Evolutionary conservation across 2,329 filamentous ascomycete species (phyloP).

Genomic region (Coniochaeta ligniaria): DNA sequence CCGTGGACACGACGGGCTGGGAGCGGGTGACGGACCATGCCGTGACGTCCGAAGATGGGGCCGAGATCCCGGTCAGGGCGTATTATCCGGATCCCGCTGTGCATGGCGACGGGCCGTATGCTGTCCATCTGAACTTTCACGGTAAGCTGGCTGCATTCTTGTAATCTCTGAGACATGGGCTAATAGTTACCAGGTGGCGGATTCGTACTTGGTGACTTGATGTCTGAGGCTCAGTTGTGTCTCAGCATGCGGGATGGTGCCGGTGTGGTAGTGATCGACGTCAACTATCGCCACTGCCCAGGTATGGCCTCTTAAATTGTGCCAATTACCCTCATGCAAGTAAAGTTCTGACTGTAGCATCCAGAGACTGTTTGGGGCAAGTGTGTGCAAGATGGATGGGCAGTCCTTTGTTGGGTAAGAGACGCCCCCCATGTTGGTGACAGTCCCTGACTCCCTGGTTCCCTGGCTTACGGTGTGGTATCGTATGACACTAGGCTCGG

Average conservation of each 20-base stretch:
- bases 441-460: too few relatives aligned
- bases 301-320: conserved; percentile 14
- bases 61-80: conserved; percentile 19
- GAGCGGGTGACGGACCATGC: conserved; percentile 19
- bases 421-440: too few relatives aligned
- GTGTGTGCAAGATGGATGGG: conserved; percentile 28
- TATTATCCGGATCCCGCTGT: conserved; percentile 23
- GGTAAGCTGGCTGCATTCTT: conserved; percentile 11
- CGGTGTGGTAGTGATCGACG: conserved; percentile 28
- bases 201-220: conserved; percentile 27
- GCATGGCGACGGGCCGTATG: conserved; percentile 23
- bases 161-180: not conserved
- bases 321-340: not conserved
- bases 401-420: conserved; percentile 26
- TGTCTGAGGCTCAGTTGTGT: conserved; percentile 23
- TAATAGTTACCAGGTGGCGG: conserved; percentile 22
- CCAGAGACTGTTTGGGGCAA: conserved; percentile 26
- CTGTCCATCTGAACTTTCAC: conserved; percentile 27
- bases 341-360: not conserved
- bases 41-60: conserved; percentile 20
- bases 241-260: conserved; percentile 25
- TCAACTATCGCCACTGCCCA: conserved; percentile 31
- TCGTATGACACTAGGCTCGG: conserved; percentile 13
- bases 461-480: too few relatives aligned
- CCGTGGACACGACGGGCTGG: conserved; percentile 18